Base-by-base conservation (phyloP, 495 filamentous ascomycete genomes). In the Aspergillus nidulans region DNA sequence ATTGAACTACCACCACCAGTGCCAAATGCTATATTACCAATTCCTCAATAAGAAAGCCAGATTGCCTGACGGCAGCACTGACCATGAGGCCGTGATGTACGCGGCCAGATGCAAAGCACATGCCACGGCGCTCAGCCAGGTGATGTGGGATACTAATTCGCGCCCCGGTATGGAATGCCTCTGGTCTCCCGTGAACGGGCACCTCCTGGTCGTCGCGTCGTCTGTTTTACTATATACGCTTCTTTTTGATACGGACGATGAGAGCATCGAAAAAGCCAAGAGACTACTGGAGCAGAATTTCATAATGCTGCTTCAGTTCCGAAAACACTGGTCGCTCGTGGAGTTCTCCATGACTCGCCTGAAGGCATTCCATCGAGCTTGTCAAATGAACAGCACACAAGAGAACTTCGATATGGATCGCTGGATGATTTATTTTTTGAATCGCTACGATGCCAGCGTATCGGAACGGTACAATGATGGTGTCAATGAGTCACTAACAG, bases 91-190 rank as follows among this genome's bases (percentile, higher is more conserved):
- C 25, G 32, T 21, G 24, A 30, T 45, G 25, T 53, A 46, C 26
- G 51, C 51, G 21, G 51, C 41, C 7, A 42, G 51, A 7, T 53
- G 51, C 28, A 53, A 36, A 30, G 28, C 28, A 10, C 51, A 53
- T 45, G 40, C 42, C 0, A 36, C 28, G 10, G 51, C 51, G 3
- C 18, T 53, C 8, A 53, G 51, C 30, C 40, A 53, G 20, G 43
- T 53, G 6, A 45, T 53, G 28, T 53, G 51, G 51, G 51, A 53
- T 46, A 53, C 51, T 1, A 46, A 53, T 15, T 53, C 51, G 13
- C 9, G 16, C 2, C 26, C 28, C 18, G 51, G 51, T 3, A 12
- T 46, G 41, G 51, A 53, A 24, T 53, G 51, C 25, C 32, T 53
- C 25, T 53, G 51, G 51, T 53, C 51, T 0, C 41, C 51, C 1